phyloP scores from a whole-genome alignment of 148 eudicot species.

The Vaccinium macrocarpon region DNA sequence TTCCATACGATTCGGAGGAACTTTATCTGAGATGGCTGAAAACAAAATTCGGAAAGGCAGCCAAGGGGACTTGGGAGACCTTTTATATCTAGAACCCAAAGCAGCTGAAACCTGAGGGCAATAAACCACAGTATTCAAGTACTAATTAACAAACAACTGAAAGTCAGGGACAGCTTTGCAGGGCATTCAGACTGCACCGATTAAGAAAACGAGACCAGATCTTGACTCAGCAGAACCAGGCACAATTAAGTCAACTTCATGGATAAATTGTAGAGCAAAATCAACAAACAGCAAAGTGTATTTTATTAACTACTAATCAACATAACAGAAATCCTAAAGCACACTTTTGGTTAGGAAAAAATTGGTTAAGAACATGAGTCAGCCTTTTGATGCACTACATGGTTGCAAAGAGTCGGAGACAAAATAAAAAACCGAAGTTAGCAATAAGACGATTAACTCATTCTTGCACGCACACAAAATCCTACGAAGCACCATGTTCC shows the following conservation, averaged over 20 bases:
- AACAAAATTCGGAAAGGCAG: constrained; percentile 73
- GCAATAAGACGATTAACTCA: not conserved
- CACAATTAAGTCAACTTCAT: not conserved
- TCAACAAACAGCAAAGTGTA: not conserved
- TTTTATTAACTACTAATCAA: not conserved
- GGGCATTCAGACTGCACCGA: not conserved
- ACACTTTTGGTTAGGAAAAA: not conserved
- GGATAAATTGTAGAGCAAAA: not conserved
- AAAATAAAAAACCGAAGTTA: not conserved
- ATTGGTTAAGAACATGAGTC: not conserved
- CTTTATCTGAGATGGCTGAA: constrained; percentile 53
- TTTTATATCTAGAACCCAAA: constrained; percentile 32
- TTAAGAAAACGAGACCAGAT: not conserved
- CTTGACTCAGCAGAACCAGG: not conserved
- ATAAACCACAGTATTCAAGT: not conserved
- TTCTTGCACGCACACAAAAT: not conserved
- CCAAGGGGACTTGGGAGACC: constrained; percentile 74
- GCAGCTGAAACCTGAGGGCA: constrained; percentile 23
- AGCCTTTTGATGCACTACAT: not conserved
- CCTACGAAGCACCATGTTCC: not conserved
- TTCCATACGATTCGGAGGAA: constrained; percentile 50
- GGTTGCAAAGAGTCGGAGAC: not conserved
- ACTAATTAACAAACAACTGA: not conserved
- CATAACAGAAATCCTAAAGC: not conserved
- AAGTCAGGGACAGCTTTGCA: not conserved